These are phyloP conservation scores for Globisporangium heterothallicum DNA, from an alignment of 352 stramenopile genomes.

Conservation along the genomic window DNA sequence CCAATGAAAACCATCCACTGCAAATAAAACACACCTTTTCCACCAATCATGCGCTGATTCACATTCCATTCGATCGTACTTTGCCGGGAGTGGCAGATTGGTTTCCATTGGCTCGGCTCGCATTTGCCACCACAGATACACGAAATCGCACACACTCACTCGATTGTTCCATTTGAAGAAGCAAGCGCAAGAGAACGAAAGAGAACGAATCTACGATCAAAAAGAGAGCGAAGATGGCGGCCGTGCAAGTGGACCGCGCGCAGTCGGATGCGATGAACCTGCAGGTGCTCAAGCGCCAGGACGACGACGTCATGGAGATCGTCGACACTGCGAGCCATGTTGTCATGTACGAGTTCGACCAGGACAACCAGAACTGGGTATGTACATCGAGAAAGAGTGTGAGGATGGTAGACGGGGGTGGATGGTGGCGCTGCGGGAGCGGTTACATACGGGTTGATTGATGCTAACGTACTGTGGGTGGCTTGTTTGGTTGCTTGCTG, in stretches of 20 bases:
- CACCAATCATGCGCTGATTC: background rate
- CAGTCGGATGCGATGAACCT: constrained; percentile 86
- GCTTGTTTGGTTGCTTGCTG: background rate
- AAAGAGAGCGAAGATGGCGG: constrained; percentile 22
- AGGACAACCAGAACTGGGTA: constrained; percentile 78
- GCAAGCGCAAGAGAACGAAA: background rate
- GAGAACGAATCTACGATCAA: background rate
- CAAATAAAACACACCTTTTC: background rate
- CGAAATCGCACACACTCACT: background rate
- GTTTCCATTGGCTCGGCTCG: background rate
- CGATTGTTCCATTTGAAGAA: constrained; percentile 8
- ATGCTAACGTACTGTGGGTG: no score
- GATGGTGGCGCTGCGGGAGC: no score
- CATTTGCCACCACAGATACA: background rate
- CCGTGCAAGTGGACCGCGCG: constrained; percentile 66
- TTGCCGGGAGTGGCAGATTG: constrained; percentile 1
- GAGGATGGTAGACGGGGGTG: no score
- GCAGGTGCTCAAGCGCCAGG: constrained; percentile 81
- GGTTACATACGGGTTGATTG: no score
- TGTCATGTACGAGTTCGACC: constrained; percentile 87
- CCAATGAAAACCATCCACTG: background rate
- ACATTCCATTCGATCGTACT: constrained; percentile 3
- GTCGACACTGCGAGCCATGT: constrained; percentile 83
- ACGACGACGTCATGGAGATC: constrained; percentile 74
- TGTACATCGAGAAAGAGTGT: no score